Percentiles rank a stretch among this genome's conserved stretches.
Evolutionary conservation across 2,329 filamentous ascomycete genomes (phyloP).

Genomic region (Diaporthe helianthi): DNA sequence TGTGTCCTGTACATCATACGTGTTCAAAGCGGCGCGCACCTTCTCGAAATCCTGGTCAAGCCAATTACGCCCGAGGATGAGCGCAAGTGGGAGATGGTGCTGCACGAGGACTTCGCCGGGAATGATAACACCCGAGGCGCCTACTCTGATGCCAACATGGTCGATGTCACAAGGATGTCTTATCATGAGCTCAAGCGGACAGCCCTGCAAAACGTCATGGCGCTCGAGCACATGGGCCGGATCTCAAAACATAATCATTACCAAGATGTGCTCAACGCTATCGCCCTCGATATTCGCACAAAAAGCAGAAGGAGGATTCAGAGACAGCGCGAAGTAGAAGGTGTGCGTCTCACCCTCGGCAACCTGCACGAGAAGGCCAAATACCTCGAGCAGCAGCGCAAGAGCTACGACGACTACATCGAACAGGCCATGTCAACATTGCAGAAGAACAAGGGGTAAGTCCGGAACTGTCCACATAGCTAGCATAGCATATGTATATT

Average conservation of each 20-base stretch:
- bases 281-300: slow-evolving; percentile 94
- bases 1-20: slow-evolving; percentile 98
- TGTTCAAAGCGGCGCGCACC: slow-evolving; percentile 86
- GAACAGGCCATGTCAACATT: slow-evolving; percentile 97
- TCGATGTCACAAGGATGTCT: slow-evolving; percentile 87
- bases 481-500: not conserved
- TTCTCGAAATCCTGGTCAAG: slow-evolving; percentile 95
- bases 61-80: slow-evolving; percentile 88
- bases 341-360: slow-evolving; percentile 75
- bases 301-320: slow-evolving; percentile 95
- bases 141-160: slow-evolving; percentile 88
- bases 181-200: slow-evolving; percentile 94
- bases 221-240: slow-evolving; percentile 83
- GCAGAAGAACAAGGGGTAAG: slow-evolving; percentile 91
- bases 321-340: slow-evolving; percentile 87
- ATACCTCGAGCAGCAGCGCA: slow-evolving; percentile 93
- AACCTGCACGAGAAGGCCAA: slow-evolving; percentile 86
- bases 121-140: slow-evolving; percentile 76
- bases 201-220: slow-evolving; percentile 91
- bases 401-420: slow-evolving; percentile 99
- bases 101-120: slow-evolving; percentile 81
- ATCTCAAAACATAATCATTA: slow-evolving; percentile 93
- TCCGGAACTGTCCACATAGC: slow-evolving; percentile 31
- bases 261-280: slow-evolving; percentile 97
- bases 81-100: slow-evolving; percentile 80